A percentile compares a stretch with the other conserved stretches of the same genome.
phyloP scores from a whole-genome alignment of 345 rosid genomes.

The Eutrema yunnanense region DNA sequence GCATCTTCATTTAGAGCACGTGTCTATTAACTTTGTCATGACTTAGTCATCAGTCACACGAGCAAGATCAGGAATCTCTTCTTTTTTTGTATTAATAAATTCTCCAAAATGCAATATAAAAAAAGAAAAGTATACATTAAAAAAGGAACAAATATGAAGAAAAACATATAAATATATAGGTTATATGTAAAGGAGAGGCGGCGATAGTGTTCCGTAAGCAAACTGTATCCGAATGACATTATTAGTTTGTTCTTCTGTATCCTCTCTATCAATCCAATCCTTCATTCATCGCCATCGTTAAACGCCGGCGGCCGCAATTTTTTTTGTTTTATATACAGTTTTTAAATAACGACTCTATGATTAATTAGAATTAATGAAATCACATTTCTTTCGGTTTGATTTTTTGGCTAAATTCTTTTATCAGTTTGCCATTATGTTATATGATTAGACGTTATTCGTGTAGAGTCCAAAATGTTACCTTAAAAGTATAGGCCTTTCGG shows the following conservation, averaged over 20 bases:
- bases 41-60: conserved; percentile 24
- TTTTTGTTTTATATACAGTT: neutral
- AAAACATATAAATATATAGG: neutral
- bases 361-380: neutral
- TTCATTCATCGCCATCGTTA: neutral
- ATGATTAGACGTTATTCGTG: neutral
- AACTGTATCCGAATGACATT: conserved; percentile 17
- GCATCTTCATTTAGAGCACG: conserved; percentile 29
- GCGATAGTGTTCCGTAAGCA: conserved; percentile 22
- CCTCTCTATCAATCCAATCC: neutral
- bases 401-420: neutral
- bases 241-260: neutral
- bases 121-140: neutral
- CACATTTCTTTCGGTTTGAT: neutral
- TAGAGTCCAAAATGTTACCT: neutral
- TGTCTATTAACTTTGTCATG: conserved; percentile 13
- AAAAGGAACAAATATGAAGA: neutral
- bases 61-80: neutral
- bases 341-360: neutral
- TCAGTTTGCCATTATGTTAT: neutral
- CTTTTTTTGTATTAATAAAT: neutral
- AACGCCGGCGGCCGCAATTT: neutral
- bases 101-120: conserved; percentile 7
- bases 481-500: neutral
- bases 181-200: conserved; percentile 20